Evolutionary conservation across 805 yeast species (phyloP), one percentile per base, ranked within the genome.

Genomic region (Candida tallmaniae): DNA sequence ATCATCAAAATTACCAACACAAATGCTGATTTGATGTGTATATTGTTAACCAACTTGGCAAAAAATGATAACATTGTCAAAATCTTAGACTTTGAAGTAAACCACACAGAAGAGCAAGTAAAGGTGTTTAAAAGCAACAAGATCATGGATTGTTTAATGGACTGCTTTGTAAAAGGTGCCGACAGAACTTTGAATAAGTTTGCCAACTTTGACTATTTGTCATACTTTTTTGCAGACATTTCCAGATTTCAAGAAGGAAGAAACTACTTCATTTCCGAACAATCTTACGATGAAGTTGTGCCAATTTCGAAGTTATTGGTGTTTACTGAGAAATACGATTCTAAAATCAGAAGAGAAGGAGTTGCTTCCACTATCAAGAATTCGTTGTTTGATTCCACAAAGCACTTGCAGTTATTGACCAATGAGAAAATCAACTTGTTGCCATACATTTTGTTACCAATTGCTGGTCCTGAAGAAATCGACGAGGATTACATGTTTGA

Each of bases 351-450:
- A 62, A 74, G 97, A 60, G 89, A 83, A 54, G 97, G 96, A 51
- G 89, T 86, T 24, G 94, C 95, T 1, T 83, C 95, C 4, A 83
- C 96, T 2, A 84, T 93, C 47, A 90, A 93, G 56, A 90, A 90
- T 59, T 75, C 90, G 0, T 63, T 90, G 32, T 90, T 90, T 51
- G 96, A 89, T 52, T 67, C 84, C 1, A 75, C 78, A 26, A 58
- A 74, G 23, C 97, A 90, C 53, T 60, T 60, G 47, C 56, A 53
- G 16, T 63, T 90, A 28, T 56, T 87, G 26, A 66, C 64, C 4
- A 82, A 83, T 48, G 76, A 70, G 23, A 60, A 68, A 6, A 78
- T 86, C 38, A 86, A 89, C 46, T 48, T 90, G 24, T 68, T 93
- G 50, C 95, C 96, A 4, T 85, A 83, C 48, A 70, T 90, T 16